Evolutionary conservation across 2,329 filamentous ascomycete genomes (phyloP).

Genomic region (Aspergillus sp.): DNA sequence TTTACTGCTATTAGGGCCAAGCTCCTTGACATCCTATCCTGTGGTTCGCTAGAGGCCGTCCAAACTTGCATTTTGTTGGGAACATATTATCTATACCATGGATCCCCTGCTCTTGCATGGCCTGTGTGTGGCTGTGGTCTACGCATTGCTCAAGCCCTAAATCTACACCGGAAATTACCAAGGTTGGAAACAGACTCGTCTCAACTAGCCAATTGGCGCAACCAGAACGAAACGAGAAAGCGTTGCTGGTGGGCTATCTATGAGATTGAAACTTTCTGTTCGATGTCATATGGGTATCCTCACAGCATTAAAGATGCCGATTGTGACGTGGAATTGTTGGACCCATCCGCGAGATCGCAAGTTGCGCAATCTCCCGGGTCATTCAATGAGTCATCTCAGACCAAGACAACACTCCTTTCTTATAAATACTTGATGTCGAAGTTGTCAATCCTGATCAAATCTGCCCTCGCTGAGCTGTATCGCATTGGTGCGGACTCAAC

Average conservation of each 20-base stretch:
- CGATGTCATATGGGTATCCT: constrained; percentile 43
- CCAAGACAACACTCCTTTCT: too few species aligned
- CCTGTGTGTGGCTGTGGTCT: constrained; percentile 24
- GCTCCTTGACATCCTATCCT: constrained; percentile 25
- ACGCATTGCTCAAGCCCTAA: too few species aligned
- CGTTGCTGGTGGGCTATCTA: constrained; percentile 45
- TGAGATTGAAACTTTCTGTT: constrained; percentile 43
- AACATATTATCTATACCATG: constrained; percentile 40
- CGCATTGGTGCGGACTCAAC: too few species aligned
- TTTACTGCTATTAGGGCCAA: constrained; percentile 2
- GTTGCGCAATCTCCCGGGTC: neutral
- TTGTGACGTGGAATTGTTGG: constrained; percentile 30
- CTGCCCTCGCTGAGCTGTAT: too few species aligned
- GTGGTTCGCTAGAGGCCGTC: constrained; percentile 29
- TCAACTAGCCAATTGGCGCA: constrained; percentile 6
- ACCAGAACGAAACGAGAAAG: constrained; percentile 29
- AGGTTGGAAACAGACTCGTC: too few species aligned
- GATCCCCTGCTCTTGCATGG: constrained; percentile 38
- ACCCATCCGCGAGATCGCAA: constrained; percentile 22
- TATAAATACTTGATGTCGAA: too few species aligned
- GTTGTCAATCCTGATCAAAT: too few species aligned
- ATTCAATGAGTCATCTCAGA: too few species aligned
- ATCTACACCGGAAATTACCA: too few species aligned
- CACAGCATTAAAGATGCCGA: constrained; percentile 33
- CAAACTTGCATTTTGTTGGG: constrained; percentile 39